phyloP scores from a whole-genome alignment of 2,329 filamentous ascomycete genomes.

The Plectosphaerella plurivora region DNA sequence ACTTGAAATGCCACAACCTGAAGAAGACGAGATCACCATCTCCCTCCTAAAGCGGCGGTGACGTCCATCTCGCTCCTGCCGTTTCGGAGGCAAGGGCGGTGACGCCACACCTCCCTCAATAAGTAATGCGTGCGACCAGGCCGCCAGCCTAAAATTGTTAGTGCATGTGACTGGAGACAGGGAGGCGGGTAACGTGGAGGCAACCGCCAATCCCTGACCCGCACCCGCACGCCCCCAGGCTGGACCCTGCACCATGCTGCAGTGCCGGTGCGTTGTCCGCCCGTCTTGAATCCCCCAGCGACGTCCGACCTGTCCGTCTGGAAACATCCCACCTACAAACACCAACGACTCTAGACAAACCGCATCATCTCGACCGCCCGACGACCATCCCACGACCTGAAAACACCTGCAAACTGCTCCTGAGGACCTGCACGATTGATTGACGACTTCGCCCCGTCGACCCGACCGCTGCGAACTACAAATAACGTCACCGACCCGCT shows the following conservation, averaged over 20 bases:
- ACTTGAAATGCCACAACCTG: too few relatives aligned
- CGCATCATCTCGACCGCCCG: too few relatives aligned
- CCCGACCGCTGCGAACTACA: constrained; percentile 4
- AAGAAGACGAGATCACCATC: too few relatives aligned
- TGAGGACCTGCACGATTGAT: background rate
- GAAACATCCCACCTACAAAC: background rate
- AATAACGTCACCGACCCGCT: background rate
- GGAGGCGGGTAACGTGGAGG: background rate
- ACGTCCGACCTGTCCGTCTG: background rate
- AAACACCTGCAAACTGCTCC: background rate
- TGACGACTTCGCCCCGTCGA: background rate
- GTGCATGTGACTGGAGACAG: background rate
- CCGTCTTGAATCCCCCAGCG: too few relatives aligned
- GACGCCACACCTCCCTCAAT: too few relatives aligned
- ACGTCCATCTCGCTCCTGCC: background rate
- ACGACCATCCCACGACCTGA: too few relatives aligned
- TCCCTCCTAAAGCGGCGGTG: background rate
- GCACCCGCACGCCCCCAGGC: too few relatives aligned
- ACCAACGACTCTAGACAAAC: background rate
- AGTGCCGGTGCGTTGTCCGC: too few relatives aligned
- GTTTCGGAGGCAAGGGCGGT: background rate
- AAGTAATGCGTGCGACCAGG: too few relatives aligned
- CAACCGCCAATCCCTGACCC: background rate
- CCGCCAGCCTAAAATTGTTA: background rate
- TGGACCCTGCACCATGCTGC: too few relatives aligned